Conservation (phyloP, 345 rosid genomes). For the Citrus reticulata region DNA sequence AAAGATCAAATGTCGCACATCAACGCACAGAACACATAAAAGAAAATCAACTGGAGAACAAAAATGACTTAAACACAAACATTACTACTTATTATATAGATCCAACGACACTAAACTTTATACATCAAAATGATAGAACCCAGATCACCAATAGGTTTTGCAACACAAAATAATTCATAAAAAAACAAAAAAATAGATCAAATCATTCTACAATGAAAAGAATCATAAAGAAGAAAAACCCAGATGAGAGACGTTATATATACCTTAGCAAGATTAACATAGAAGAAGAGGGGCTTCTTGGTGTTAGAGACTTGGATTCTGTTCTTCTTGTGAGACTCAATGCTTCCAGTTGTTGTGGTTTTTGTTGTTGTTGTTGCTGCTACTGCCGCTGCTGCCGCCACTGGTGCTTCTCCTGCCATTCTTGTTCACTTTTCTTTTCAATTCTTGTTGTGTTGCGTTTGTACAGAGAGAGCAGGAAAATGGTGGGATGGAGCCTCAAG, state of each 20-base stretch:
- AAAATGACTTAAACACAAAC: neutral
- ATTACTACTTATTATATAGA: neutral
- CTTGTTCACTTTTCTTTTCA: neutral
- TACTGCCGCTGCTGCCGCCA: neutral
- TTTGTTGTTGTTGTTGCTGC: no score
- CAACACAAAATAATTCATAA: no score
- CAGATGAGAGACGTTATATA: neutral
- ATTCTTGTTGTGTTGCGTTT: no score
- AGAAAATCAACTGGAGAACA: no score
- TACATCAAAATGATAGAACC: neutral
- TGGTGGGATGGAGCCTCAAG: constrained; percentile 4
- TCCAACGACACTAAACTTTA: neutral
- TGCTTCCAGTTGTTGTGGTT: constrained; percentile 5
- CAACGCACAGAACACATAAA: no score
- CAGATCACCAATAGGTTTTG: neutral
- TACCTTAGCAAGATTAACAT: constrained; percentile 66
- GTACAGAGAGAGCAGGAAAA: constrained; percentile 9
- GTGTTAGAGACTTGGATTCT: constrained; percentile 67
- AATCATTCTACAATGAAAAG: neutral
- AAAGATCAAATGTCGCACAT: no score
- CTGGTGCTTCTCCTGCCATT: neutral
- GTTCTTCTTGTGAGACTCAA: constrained; percentile 50
- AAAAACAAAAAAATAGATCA: no score
- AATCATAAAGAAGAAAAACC: neutral
- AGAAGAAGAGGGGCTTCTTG: constrained; percentile 64